Percentiles rank a stretch among this genome's conserved stretches.
These are phyloP conservation scores for Afroboletus lepidellus DNA, from an alignment of 1,284 basidiomycete species.

Conservation along the genomic window DNA sequence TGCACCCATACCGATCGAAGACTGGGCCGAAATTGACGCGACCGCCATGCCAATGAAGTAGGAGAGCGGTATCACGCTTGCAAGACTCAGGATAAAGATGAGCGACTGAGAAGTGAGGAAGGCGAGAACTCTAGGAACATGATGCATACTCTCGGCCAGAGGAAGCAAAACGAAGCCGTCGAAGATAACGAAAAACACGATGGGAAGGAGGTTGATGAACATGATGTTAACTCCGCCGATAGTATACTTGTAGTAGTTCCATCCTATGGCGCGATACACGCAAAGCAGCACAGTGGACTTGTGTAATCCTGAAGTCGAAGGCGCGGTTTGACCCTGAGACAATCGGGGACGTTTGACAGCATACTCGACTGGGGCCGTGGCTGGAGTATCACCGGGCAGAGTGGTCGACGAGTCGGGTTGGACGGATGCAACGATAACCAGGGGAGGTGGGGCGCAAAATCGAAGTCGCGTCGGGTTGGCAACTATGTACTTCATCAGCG, in stretches of 20 bases:
- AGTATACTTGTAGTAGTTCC: slow-evolving; percentile 99
- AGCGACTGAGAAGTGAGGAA: slow-evolving; percentile 74
- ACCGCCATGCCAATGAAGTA: slow-evolving; percentile 99
- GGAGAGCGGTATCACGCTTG: slow-evolving; percentile 93
- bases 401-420: slow-evolving; percentile 25
- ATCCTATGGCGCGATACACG: slow-evolving; percentile 89
- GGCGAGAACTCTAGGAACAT: slow-evolving; percentile 65
- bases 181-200: slow-evolving; percentile 95
- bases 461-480: slow-evolving; percentile 83
- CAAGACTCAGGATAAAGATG: slow-evolving; percentile 85
- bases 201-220: slow-evolving; percentile 92
- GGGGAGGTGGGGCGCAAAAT: slow-evolving; percentile 78
- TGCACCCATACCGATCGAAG: slow-evolving; percentile 98
- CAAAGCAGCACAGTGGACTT: slow-evolving; percentile 89
- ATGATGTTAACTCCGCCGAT: slow-evolving; percentile 98
- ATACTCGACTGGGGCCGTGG: slow-evolving; percentile 36
- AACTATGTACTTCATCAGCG: slow-evolving; percentile 82
- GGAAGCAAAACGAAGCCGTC: slow-evolving; percentile 86
- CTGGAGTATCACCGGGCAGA: slow-evolving; percentile 19
- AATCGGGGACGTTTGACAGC: slow-evolving; percentile 59
- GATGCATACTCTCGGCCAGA: slow-evolving; percentile 59
- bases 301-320: slow-evolving; percentile 63
- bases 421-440: slow-evolving; percentile 50
- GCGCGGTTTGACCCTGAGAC: slow-evolving; percentile 70
- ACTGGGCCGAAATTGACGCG: slow-evolving; percentile 96